Evolutionary conservation across 2,329 filamentous ascomycete species (phyloP).

Genomic region (Scedosporium minutisporum): DNA sequence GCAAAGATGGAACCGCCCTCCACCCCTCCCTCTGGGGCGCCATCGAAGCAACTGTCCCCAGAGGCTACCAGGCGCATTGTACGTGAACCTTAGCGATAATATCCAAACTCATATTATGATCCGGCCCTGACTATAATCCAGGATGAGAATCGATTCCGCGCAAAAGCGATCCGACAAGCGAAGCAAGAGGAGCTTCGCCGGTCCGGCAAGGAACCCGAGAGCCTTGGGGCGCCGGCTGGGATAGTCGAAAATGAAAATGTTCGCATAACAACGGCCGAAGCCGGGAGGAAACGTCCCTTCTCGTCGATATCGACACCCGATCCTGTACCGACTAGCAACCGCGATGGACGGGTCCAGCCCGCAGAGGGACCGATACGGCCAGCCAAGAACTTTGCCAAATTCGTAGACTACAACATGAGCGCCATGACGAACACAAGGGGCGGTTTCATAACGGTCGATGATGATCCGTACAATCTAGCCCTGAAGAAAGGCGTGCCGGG

Average conservation of each 20-base stretch:
- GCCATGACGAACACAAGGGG: slow-evolving; percentile 98
- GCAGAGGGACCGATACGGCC: slow-evolving; percentile 51
- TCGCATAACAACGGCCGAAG: slow-evolving; percentile 33
- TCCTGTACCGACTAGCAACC: slow-evolving; percentile 46
- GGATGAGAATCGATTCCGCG: slow-evolving; percentile 81
- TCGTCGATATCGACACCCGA: slow-evolving; percentile 45
- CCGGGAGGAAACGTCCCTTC: slow-evolving; percentile 58
- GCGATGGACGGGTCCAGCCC: slow-evolving; percentile 51
- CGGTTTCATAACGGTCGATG: slow-evolving; percentile 81
- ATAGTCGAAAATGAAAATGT: slow-evolving; percentile 63
- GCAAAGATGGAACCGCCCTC: slow-evolving; percentile 35
- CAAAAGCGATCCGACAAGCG: slow-evolving; percentile 75
- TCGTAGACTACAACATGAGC: slow-evolving; percentile 95
- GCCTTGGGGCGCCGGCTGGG: slow-evolving; percentile 49
- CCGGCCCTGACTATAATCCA: slow-evolving; percentile 23
- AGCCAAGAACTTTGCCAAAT: slow-evolving; percentile 82
- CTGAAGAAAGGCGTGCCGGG: slow-evolving; percentile 32
- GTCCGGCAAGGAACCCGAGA: slow-evolving; percentile 28
- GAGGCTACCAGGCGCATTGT: slow-evolving; percentile 47
- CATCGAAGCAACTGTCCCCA: slow-evolving; percentile 34
- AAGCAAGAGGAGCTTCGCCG: slow-evolving; percentile 53
- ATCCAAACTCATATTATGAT: not conserved
- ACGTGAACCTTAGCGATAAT: slow-evolving; percentile 15
- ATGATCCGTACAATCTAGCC: slow-evolving; percentile 82
- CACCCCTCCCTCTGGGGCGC: slow-evolving; percentile 30